These are phyloP conservation scores for Penicillium sp. DNA, from an alignment of 2,329 filamentous ascomycete genomes.

Conservation along the genomic window DNA sequence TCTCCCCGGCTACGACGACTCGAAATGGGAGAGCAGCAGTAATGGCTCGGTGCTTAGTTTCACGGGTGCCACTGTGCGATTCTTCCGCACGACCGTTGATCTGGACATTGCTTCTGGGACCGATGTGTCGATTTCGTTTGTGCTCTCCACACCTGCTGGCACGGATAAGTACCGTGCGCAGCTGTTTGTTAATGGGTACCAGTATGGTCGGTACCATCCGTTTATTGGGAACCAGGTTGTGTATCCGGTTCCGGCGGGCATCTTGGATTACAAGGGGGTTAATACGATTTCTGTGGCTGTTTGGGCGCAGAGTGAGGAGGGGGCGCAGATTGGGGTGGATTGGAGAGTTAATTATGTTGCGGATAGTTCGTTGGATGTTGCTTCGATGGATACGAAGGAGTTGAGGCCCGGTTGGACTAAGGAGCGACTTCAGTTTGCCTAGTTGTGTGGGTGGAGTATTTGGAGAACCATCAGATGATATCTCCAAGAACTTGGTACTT, in stretches of 20 bases:
- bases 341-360: slow-evolving; percentile 59
- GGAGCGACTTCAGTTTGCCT: slow-evolving; percentile 39
- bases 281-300: slow-evolving; percentile 62
- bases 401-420: slow-evolving; percentile 56
- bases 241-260: slow-evolving; percentile 62
- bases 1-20: slow-evolving; percentile 57
- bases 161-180: slow-evolving; percentile 53
- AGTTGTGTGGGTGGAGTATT: background rate
- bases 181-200: slow-evolving; percentile 67
- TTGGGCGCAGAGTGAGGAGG: slow-evolving; percentile 60
- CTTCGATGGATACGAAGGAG: slow-evolving; percentile 48
- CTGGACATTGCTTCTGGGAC: slow-evolving; percentile 55
- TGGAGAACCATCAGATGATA: background rate
- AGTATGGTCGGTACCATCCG: slow-evolving; percentile 63
- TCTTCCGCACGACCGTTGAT: slow-evolving; percentile 57
- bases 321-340: slow-evolving; percentile 52
- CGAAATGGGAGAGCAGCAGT: slow-evolving; percentile 40
- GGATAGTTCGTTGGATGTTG: slow-evolving; percentile 54
- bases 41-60: slow-evolving; percentile 45
- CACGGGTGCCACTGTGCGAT: slow-evolving; percentile 54
- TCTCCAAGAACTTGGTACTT: too few relatives aligned
- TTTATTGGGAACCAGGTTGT: slow-evolving; percentile 62
- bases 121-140: slow-evolving; percentile 61
- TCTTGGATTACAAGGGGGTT: slow-evolving; percentile 59
- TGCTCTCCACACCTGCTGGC: slow-evolving; percentile 50